Evolutionary conservation across 2,329 filamentous ascomycete genomes (phyloP), one percentile per base, ranked within the genome.

Genomic region (Neonectria ditissima): DNA sequence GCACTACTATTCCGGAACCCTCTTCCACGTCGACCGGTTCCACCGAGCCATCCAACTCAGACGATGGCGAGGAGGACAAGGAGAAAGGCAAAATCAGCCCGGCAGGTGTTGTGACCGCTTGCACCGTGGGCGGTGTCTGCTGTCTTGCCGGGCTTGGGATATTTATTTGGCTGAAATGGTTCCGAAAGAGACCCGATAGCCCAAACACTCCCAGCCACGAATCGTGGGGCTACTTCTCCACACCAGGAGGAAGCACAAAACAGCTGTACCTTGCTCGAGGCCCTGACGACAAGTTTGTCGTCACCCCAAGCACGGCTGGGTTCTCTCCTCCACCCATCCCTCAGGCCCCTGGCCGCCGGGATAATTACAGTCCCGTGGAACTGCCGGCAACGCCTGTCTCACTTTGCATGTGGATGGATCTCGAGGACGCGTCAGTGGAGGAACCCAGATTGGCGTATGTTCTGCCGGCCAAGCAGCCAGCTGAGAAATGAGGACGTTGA

Each of bases 361-460:
- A 63, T 16, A 44, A 62, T 4, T 55, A 63, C 30, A 65, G 66
- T 20, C 72, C 70, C 13, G 66, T 72, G 16, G 72, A 74, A 54
- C 69, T 74, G 22, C 72, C 72, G 2, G 72, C 72, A 13, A 74
- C 72, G 9, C 72, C 72, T 10, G 72, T 74, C 7, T 74, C 72
- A 16, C 65, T 72, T 32, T 74, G 69, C n/a, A 73, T 72, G 68
- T 74, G 72, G 72, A 66, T 63, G 45, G 62, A 68, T 14, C 55
- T 74, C 8, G 72, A 74, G 56, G 59, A 72, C 22, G 72, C 72
- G 50, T 66, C 64, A 9, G 70, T 74, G 44, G 69, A 71, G 37
- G 72, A 74, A 37, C 72, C 72, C 45, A 72, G 60, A 61, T 32
- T 74, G 55, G 72, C 72, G 32, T 74, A 74, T 52, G 69, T 74